Percentiles rank a stretch among this genome's conserved stretches.
Conservation (phyloP, 192 early-diverging fungal species). For the Entrophospora sp. region DNA sequence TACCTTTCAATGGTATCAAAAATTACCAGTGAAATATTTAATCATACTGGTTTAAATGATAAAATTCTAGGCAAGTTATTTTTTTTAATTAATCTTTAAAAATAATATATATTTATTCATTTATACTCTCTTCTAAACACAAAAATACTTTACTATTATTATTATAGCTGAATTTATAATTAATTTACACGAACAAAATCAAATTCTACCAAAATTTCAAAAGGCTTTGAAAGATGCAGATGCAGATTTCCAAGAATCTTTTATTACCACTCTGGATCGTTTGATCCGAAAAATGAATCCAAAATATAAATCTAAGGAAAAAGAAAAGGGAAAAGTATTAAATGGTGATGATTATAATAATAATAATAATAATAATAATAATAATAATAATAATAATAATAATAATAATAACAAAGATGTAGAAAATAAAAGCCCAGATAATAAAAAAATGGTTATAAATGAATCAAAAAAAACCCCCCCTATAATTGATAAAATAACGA, state of each 20-base stretch:
- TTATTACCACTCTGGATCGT: slow-evolving; percentile 78
- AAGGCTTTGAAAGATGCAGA: slow-evolving; percentile 54
- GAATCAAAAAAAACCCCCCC: no score
- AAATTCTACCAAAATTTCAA: slow-evolving; percentile 57
- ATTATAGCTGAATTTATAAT: slow-evolving; percentile 85
- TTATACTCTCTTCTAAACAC: not conserved
- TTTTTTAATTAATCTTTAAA: not conserved
- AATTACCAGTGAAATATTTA: slow-evolving; percentile 82
- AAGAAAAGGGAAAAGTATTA: slow-evolving; percentile 11
- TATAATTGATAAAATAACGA: no score
- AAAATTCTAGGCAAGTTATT: slow-evolving; percentile 50
- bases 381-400: no score
- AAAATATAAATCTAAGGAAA: slow-evolving; percentile 30
- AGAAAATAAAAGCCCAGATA: no score
- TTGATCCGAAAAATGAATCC: slow-evolving; percentile 81
- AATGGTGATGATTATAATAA: not conserved
- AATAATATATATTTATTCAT: not conserved
- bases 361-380: no score
- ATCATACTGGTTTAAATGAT: slow-evolving; percentile 88
- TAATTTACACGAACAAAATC: slow-evolving; percentile 67
- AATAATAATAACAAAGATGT: no score
- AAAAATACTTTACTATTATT: not conserved
- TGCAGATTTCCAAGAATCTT: slow-evolving; percentile 76
- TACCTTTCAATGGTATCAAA: slow-evolving; percentile 83
- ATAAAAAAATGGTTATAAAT: no score